phyloP scores from a whole-genome alignment of 768 basidiomycete species.

The Mycena sanguinolenta region DNA sequence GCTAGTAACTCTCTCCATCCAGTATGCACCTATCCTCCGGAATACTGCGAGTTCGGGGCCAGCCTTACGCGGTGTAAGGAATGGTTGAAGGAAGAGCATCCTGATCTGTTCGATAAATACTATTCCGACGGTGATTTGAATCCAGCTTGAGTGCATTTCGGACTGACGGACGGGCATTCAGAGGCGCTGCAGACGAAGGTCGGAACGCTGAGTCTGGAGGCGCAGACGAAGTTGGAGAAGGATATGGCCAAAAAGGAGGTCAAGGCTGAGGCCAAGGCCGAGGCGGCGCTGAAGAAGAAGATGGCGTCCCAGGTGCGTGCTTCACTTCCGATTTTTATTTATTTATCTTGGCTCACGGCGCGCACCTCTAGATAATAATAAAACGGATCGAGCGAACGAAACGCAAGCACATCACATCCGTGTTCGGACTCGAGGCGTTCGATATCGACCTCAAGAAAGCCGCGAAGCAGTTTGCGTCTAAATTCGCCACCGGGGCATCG shows the following conservation, averaged over 20 bases:
- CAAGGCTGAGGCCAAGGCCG: slow-evolving; percentile 89
- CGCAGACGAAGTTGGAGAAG: slow-evolving; percentile 84
- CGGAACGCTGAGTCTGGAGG: slow-evolving; percentile 83
- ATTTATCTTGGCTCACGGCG: not conserved
- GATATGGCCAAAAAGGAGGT: slow-evolving; percentile 87
- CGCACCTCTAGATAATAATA: slow-evolving; percentile 76
- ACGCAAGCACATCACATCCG: slow-evolving; percentile 91
- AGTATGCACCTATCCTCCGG: slow-evolving; percentile 93
- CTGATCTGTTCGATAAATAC: slow-evolving; percentile 80
- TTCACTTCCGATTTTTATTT: not conserved
- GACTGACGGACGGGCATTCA: slow-evolving; percentile 43
- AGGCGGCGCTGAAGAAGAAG: slow-evolving; percentile 90
- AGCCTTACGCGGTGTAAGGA: slow-evolving; percentile 92
- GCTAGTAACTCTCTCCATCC: slow-evolving; percentile 24
- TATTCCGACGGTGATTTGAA: slow-evolving; percentile 85
- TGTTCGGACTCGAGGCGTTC: slow-evolving; percentile 93
- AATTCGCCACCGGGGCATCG: slow-evolving; percentile 94
- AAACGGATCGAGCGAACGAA: slow-evolving; percentile 96
- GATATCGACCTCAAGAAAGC: slow-evolving; percentile 96
- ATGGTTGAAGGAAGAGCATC: slow-evolving; percentile 81
- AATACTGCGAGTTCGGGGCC: slow-evolving; percentile 97
- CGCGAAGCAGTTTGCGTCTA: slow-evolving; percentile 92
- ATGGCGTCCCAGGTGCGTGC: slow-evolving; percentile 64
- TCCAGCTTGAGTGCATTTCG: not conserved
- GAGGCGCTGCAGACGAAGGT: slow-evolving; percentile 86